A percentile compares a stretch with the other conserved stretches of the same genome.
Conservation (phyloP, 345 rosid species). For the Kandelia obovata region DNA sequence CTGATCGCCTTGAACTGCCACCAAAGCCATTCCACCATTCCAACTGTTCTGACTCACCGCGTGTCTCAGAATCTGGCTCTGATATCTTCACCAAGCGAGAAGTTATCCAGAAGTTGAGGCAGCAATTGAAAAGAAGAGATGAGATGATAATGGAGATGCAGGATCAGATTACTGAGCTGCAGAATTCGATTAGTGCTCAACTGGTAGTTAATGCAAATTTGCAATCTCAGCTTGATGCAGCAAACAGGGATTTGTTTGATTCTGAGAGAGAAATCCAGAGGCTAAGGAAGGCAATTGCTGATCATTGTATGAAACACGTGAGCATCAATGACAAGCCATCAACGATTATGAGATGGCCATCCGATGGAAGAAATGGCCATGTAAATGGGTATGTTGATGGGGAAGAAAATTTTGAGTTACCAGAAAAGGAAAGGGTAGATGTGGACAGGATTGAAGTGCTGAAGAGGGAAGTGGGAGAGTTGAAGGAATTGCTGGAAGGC, state of each 20-base stretch:
- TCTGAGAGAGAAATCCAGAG: slow-evolving; percentile 84
- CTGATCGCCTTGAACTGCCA: slow-evolving; percentile 74
- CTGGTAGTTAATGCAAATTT: slow-evolving; percentile 58
- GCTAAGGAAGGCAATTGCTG: slow-evolving; percentile 83
- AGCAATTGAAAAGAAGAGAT: slow-evolving; percentile 88
- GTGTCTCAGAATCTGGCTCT: slow-evolving; percentile 95
- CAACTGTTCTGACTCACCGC: slow-evolving; percentile 84
- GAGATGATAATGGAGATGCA: slow-evolving; percentile 97
- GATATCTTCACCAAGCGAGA: slow-evolving; percentile 90
- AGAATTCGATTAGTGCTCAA: slow-evolving; percentile 62
- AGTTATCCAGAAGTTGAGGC: slow-evolving; percentile 90
- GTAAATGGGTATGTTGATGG: slow-evolving; percentile 49
- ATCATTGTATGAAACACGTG: slow-evolving; percentile 57
- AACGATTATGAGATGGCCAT: slow-evolving; percentile 36
- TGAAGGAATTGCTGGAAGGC: slow-evolving; percentile 89
- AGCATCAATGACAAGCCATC: slow-evolving; percentile 39
- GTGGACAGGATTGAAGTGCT: slow-evolving; percentile 63
- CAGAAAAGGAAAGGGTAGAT: slow-evolving; percentile 47
- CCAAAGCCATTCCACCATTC: slow-evolving; percentile 74
- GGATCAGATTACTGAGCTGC: slow-evolving; percentile 72
- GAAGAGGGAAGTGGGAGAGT: slow-evolving; percentile 74
- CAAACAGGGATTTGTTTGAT: slow-evolving; percentile 67
- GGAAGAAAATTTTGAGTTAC: slow-evolving; percentile 37
- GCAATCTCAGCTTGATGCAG: slow-evolving; percentile 71
- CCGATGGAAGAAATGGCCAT: slow-evolving; percentile 50